These are phyloP conservation scores for Guillardia theta DNA, from an alignment of 78 protist genomes.

Conservation along the genomic window DNA sequence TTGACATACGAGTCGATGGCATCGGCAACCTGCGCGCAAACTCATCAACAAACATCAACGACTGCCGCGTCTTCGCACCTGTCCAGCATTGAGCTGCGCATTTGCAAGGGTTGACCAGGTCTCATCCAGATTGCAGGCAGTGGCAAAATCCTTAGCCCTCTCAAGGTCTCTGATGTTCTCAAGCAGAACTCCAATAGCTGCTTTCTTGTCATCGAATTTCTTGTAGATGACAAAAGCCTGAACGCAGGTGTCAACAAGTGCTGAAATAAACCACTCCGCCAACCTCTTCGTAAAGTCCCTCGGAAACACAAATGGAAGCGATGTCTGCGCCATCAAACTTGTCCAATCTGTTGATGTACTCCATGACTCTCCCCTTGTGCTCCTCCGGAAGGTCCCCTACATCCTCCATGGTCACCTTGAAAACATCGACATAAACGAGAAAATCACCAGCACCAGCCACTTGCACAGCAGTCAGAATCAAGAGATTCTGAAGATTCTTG, in stretches of 20 bases:
- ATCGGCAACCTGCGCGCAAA: constrained; percentile 63
- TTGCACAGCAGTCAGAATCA: constrained; percentile 97
- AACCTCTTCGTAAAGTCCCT: constrained; percentile 94
- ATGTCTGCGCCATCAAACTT: constrained; percentile 96
- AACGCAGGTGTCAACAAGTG: too few species aligned
- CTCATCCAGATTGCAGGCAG: constrained; percentile 79
- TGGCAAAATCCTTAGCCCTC: constrained; percentile 97
- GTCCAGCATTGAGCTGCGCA: constrained; percentile 84
- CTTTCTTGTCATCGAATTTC: constrained; percentile 84
- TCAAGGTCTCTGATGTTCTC: constrained; percentile 29
- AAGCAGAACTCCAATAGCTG: constrained; percentile 77
- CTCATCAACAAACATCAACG: too few species aligned
- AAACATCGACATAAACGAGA: neutral
- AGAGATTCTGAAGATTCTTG: constrained; percentile 96
- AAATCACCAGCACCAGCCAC: constrained; percentile 52
- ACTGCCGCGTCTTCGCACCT: too few species aligned
- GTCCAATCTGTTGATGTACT: constrained; percentile 88
- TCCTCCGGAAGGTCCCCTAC: neutral
- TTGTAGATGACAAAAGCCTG: constrained; percentile 97
- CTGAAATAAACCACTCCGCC: too few species aligned
- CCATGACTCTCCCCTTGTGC: constrained; percentile 80
- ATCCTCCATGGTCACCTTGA: neutral
- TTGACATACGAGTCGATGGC: constrained; percentile 78
- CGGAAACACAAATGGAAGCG: constrained; percentile 89
- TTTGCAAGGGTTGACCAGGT: constrained; percentile 90